Base-by-base conservation (phyloP, 2,329 filamentous ascomycete genomes). In the Boeremia lycopersici region DNA sequence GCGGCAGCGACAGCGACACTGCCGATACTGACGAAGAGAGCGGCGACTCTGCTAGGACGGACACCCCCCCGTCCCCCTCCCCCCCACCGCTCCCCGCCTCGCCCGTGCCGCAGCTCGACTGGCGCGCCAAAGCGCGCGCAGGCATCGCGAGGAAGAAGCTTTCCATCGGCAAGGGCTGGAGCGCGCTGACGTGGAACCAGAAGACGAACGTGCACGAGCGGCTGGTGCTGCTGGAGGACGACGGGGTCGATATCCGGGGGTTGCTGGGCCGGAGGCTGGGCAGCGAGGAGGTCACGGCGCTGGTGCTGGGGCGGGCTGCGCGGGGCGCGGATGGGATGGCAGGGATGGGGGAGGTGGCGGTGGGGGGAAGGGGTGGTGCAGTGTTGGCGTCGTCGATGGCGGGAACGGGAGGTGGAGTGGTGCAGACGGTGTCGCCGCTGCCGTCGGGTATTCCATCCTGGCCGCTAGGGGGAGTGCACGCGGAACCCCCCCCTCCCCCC, bases 121-220 rank as follows among this genome's bases (percentile, higher is more conserved):
- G 52, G 52, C 43, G 46, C 6, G 10, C 19, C 6, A 49, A 38
- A 11, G 41, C 52, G 3, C 52, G 33, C 10, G 23, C 1, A 1
- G 46, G 45, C 7, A 28, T 55, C 4, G 10, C 10, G 9, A 46
- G 33, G 41, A 55, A 55, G 35, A 47, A 47, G 13, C 42, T 55
- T 1, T 49, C 36, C 8, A 25, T 55, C 2, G 11, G n/a, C 4
- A 53, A 53, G 13, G 40, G n/a, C 1, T 56, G 53, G 53, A 50
- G 53, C 29, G 29, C 34, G 3, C 12, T 42, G 5, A 56, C 57
- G 29, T 53, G 52, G 58, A 53, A 35, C 3, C 45, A 55, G 19
- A 56, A 56, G 23, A 39, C 48, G 1, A 56, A 47, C 6, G 23
- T 56, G 2, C 41, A 34, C 12, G 53, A 56, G 23, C 53, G 53